Base-by-base conservation (phyloP, 2,329 filamentous ascomycete genomes). In the Hysterium pulicare region DNA sequence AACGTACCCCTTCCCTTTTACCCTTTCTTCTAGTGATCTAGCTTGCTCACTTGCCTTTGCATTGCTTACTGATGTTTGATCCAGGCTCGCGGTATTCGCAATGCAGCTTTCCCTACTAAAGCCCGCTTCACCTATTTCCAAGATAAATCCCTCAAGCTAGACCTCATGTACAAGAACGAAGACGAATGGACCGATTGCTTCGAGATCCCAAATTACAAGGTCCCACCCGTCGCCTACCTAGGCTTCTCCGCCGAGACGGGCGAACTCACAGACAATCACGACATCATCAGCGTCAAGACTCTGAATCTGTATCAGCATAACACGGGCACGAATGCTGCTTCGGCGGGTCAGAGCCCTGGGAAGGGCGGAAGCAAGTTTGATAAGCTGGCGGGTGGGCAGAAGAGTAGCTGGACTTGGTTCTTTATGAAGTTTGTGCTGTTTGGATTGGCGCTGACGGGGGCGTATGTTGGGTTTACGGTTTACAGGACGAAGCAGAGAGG, bases 211-310 rank as follows among this genome's bases (percentile, higher is more conserved):
- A 66, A 77, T 44, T 76, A 83, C 57, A 83, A 87, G 57, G 85
- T 98, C 52, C 93, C 93, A n/a, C 73, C 76, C 8, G 78, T 83
- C 41, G 72, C 78, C 21, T 84, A 84, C 64, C 69, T 84, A 5
- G 81, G 81, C 49, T 81, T 84, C 71, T 77, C 81, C 56, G 86
- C 88, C 43, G 91, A 97, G 75, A 97, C 93, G 13, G 93, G 93
- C 61, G 91, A 98, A 74, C 81, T 98, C 53, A 89, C 84, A 69
- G 93, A 98, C 72, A 95, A 95, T 76, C 91, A 96, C 76, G 93
- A 98, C 71, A 94, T 98, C 68, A 82, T 97, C 64, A 86, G 82
- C 38, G 79, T 98, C 57, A 76, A 83, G 50, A 84, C 91, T 44
- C 86, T 86, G 75, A 98, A 96, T 69, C 74, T 98, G 48, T 97